Conservation (phyloP, 139 green algal species). For the Raphidocelis subcapitata region DNA sequence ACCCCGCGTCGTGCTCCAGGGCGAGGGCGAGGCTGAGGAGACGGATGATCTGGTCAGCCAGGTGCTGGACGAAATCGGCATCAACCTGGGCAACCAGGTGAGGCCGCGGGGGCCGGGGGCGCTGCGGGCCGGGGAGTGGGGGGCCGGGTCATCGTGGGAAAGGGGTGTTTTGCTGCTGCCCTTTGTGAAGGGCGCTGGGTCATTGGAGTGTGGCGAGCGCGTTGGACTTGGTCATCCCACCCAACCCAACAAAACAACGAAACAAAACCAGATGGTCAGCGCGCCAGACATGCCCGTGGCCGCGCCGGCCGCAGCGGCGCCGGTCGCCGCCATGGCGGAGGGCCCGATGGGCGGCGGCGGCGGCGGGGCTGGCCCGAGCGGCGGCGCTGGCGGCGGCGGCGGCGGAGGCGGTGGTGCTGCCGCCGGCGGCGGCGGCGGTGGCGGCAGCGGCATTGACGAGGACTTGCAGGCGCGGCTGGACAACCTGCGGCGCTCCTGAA, state of each 20-base stretch:
- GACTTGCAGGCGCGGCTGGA: slow-evolving; percentile 84
- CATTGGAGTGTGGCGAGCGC: background rate
- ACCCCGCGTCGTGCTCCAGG: slow-evolving; percentile 22
- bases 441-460: slow-evolving; percentile 62
- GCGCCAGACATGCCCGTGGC: slow-evolving; percentile 27
- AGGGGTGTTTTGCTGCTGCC: background rate
- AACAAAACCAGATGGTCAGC: slow-evolving; percentile 24
- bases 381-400: slow-evolving; percentile 3
- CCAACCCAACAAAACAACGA: no score
- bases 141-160: background rate
- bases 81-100: slow-evolving; percentile 56
- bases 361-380: slow-evolving; percentile 1
- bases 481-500: slow-evolving; percentile 69
- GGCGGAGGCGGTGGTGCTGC: slow-evolving; percentile 2
- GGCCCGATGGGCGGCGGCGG: slow-evolving; percentile 23
- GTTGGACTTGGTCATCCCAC: no score
- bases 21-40: slow-evolving; percentile 94
- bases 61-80: slow-evolving; percentile 93
- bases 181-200: no score
- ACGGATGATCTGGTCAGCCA: slow-evolving; percentile 91
- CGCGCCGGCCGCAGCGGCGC: slow-evolving; percentile 12
- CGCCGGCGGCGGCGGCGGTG: slow-evolving; percentile 23
- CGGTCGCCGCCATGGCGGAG: background rate
- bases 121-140: background rate
- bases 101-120: background rate